Base-by-base conservation (phyloP, 2,329 filamentous ascomycete genomes). In the Dactylellina leptospora region DNA sequence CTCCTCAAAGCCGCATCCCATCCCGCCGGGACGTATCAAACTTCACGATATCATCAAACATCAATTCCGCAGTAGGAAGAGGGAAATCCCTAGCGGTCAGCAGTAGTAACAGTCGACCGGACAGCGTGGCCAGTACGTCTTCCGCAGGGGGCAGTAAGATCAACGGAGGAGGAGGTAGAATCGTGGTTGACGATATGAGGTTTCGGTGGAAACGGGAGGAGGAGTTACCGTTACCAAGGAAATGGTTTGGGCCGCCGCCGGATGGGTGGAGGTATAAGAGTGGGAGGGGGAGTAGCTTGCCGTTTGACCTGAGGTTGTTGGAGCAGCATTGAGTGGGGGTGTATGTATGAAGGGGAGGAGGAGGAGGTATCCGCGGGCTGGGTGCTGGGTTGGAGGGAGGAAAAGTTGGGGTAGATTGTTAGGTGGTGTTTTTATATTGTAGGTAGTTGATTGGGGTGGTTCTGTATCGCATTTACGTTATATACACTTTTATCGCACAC, bases 251-350 rank as follows among this genome's bases (percentile, higher is more conserved):
- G 5, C 68, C 68, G 8, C 68, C 68, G 38, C 1, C 33, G n/a
- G 87, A 86, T 2, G 81, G 85, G 18, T 92, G 90, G 79, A 87
- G 87, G 78, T 99, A 97, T 80, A 85, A 93, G 74, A 95, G 95
- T 33, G 95, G 95, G 6, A 86, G 93, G 78, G 93, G 92, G 28
- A 97, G 92, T 81, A 97, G 91, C 82, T 93, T 97, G 75, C 95
- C 95, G 27, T 82, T 97, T 76, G 91, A 97, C 82, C 80, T 99
- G 78, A 86, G 83, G 75, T 83, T 84, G 11, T 84, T 89, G 28
- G 74, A 76, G 28, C n/a, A n/a, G n/a, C 54, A 69, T 48, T 50
- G 22, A 27, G n/a, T 27, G 30, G 11, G 36, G 40, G 38, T 50
- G 40, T 36, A 18, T 30, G 22, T 11, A 28, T 13, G 16, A 23